Evolutionary conservation across 331 rosid genomes (phyloP).

Genomic region (Quercus phellos): DNA sequence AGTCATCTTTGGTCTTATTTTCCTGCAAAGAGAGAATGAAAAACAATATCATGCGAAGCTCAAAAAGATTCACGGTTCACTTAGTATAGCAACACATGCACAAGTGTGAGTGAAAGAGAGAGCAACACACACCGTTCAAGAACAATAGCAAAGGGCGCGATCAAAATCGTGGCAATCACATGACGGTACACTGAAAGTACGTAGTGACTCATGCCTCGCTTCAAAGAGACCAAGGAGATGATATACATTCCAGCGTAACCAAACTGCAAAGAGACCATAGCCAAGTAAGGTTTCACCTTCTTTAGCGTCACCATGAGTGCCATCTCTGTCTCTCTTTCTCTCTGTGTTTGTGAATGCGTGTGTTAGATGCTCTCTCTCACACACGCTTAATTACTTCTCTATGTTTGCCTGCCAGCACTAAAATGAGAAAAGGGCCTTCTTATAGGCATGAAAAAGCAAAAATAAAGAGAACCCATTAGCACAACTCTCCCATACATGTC

Average conservation of each 20-base stretch:
- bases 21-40: slow-evolving; percentile 34
- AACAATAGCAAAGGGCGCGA: slow-evolving; percentile 74
- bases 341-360: background rate
- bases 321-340: slow-evolving; percentile 41
- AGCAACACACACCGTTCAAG: slow-evolving; percentile 60
- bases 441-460: slow-evolving; percentile 53
- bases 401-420: slow-evolving; percentile 44
- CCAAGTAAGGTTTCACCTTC: slow-evolving; percentile 72
- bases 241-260: slow-evolving; percentile 93
- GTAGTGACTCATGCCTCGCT: slow-evolving; percentile 89
- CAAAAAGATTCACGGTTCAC: background rate
- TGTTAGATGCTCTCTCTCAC: slow-evolving; percentile 3
- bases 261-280: slow-evolving; percentile 80
- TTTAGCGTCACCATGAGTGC: slow-evolving; percentile 12
- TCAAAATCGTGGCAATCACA: slow-evolving; percentile 57
- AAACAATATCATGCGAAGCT: background rate
- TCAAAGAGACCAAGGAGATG: slow-evolving; percentile 86
- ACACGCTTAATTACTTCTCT: slow-evolving; percentile 22
- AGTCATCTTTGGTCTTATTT: slow-evolving; percentile 83
- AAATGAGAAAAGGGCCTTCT: slow-evolving; percentile 38
- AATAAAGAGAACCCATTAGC: slow-evolving; percentile 29
- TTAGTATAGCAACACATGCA: background rate
- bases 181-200: slow-evolving; percentile 85
- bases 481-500: slow-evolving; percentile 31
- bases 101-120: background rate